Conservation (phyloP, 176 grass and related monocot species). For the Dactylis glomerata region DNA sequence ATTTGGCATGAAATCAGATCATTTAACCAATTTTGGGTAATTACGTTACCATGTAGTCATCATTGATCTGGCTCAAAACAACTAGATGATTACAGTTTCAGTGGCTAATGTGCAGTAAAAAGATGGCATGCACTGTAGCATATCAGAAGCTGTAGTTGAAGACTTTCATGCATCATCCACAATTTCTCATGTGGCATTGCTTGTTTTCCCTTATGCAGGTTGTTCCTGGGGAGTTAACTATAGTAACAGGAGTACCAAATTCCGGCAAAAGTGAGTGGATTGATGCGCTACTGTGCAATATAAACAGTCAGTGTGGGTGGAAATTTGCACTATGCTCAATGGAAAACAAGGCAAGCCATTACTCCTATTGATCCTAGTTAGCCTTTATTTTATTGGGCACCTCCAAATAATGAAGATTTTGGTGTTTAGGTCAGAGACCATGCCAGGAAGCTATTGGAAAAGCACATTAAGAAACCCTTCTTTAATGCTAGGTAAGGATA, state of each 20-base stretch:
- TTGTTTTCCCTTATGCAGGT: slow-evolving; percentile 54
- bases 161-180: background rate
- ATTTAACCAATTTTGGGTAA: background rate
- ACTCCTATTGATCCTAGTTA: slow-evolving; percentile 18
- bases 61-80: background rate
- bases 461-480: slow-evolving; percentile 80
- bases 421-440: slow-evolving; percentile 82
- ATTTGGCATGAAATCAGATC: background rate
- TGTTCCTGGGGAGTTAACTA: slow-evolving; percentile 78
- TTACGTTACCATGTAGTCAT: background rate
- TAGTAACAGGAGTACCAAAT: slow-evolving; percentile 96
- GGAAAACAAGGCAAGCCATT: slow-evolving; percentile 81
- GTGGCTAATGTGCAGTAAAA: background rate
- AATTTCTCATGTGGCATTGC: slow-evolving; percentile 10
- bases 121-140: slow-evolving; percentile 9
- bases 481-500: slow-evolving; percentile 77
- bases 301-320: slow-evolving; percentile 76
- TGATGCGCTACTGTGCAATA: slow-evolving; percentile 91
- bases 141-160: background rate
- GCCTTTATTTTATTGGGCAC: background rate
- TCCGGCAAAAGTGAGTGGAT: slow-evolving; percentile 99
- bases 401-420: slow-evolving; percentile 23
- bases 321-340: slow-evolving; percentile 96
- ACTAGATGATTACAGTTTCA: slow-evolving; percentile 8
- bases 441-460: slow-evolving; percentile 96